Evolutionary conservation across 352 stramenopile species (phyloP), one percentile per base, ranked within the genome.

Genomic region (Phytophthora quininea): DNA sequence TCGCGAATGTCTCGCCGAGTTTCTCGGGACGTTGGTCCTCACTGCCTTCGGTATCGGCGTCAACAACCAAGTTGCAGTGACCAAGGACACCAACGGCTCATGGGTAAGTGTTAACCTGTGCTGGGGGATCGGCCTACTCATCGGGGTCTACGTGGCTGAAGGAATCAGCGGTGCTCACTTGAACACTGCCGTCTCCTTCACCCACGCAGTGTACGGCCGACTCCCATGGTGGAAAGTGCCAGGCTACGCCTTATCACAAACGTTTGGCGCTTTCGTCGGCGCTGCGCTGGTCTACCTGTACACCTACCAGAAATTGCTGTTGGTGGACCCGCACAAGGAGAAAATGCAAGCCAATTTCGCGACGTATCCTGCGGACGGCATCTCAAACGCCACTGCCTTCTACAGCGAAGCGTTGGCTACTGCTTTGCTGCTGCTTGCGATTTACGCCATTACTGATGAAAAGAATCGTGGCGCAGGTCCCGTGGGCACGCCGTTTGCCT

Each of bases 51-150:
- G 80, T 19, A 51, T 79, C 10, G 80, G 76, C 33, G 80, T 86
- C n/a, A 84, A 82, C 59, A 76, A 80, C 47, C 76, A 89, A 76
- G 74, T 87, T 8, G 64, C 58, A 1, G 59, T 89, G 1, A 86
- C 77, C 31, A 55, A 71, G 0, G 74, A 69, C 31, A 58, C 53
- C 27, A 82, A 82, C 51, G 82, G 82, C 42, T 82, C 76, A 52
- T 89, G 79, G 70, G 66, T 86, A 14, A 88, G 80, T 63, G 86
- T 89, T 65, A 88, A 79, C 47, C 73, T 91, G 19, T 85, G 68
- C 63, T 91, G 83, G 80, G 83, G 84, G 11, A 71, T 92, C 35
- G 84, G 61, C 7, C 54, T 92, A n/a, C 79, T 74, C 30, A 74
- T 90, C 19, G 79, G 73, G 27, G 73, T 90, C 19, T 80, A 87